Base-by-base conservation (phyloP, 2,329 filamentous ascomycete genomes). In the Escovopsis sp. region DNA sequence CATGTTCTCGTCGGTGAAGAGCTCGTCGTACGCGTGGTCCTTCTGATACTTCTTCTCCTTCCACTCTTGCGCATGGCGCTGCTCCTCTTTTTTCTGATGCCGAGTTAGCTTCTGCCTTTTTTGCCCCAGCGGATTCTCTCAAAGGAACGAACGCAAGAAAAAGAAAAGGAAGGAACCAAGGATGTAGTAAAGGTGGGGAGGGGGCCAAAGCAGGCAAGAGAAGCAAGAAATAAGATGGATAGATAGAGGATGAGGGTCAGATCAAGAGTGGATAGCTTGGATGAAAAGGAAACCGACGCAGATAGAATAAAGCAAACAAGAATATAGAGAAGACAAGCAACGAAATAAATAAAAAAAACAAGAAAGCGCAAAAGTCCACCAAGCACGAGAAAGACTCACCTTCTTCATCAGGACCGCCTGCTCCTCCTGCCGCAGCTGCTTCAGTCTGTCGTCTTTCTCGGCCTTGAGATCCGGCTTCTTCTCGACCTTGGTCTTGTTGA, bases 21-120 rank as follows among this genome's bases (percentile, higher is more conserved):
- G 59, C 32, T 94, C 86, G 53, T 96, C 90, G 56, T 98, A 98
- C 2, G 87, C 88, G 60, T 98, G 88, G n/a, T 94, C 86, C 60
- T 90, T 90, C 58, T 93, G 84, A 69, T 77, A 93, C 57, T 92
- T 92, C 60, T 88, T 73, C 58, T 92, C 79, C 57, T 84, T 81
- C 44, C 84, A 71, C 62, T 94, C 84, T 56, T 85, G 79, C 34
- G 76, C 72, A 32, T 86, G 54, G 27, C 65, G 64, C 0, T 72
- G 74, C 48, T 90, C 83, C 54, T 87, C 79, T 54, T 86, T 86
- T 58, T 72, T 79, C 80, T 83, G 36, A 16, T 32, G 3, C 1
- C 21, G 16, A 15, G 33, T 11, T 17, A 21, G 21, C 14, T 17
- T 40, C 11, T 30, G 33, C 25, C 14, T 21, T 18, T 4, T 17